A percentile compares a stretch with the other conserved stretches of the same genome.
phyloP scores from a whole-genome alignment of 1,284 basidiomycete genomes.

The Tilletia caries region DNA sequence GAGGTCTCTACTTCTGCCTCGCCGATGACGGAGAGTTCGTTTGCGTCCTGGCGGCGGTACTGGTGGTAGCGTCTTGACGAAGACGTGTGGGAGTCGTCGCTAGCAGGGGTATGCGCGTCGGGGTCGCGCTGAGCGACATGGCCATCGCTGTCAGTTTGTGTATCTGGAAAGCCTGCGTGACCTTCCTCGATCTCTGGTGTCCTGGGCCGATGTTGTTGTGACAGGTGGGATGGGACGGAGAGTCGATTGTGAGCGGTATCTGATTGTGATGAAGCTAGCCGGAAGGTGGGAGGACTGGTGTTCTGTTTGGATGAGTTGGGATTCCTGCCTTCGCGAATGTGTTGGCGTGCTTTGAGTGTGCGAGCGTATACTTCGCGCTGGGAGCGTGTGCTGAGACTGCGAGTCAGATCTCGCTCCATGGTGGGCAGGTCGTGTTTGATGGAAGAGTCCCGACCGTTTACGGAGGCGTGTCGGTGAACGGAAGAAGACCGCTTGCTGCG shows the following conservation, averaged over 20 bases:
- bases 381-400: neutral
- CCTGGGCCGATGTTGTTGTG: neutral
- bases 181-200: constrained; percentile 7
- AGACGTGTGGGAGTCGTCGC: neutral
- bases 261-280: neutral
- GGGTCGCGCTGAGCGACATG: neutral
- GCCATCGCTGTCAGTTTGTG: neutral
- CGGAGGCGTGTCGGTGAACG: neutral
- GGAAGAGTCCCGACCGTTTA: neutral
- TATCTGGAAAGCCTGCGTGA: neutral
- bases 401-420: neutral
- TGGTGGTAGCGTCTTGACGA: neutral
- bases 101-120: neutral
- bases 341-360: neutral
- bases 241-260: neutral
- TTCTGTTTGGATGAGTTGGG: neutral
- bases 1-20: constrained; percentile 1
- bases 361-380: neutral
- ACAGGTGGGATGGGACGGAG: neutral
- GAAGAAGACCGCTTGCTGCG: neutral
- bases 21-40: constrained; percentile 5
- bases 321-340: neutral
- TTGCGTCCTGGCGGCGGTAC: neutral
- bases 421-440: neutral
- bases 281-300: neutral